Base-by-base conservation (phyloP, 2,329 filamentous ascomycete genomes). In the Diaporthe helianthi region DNA sequence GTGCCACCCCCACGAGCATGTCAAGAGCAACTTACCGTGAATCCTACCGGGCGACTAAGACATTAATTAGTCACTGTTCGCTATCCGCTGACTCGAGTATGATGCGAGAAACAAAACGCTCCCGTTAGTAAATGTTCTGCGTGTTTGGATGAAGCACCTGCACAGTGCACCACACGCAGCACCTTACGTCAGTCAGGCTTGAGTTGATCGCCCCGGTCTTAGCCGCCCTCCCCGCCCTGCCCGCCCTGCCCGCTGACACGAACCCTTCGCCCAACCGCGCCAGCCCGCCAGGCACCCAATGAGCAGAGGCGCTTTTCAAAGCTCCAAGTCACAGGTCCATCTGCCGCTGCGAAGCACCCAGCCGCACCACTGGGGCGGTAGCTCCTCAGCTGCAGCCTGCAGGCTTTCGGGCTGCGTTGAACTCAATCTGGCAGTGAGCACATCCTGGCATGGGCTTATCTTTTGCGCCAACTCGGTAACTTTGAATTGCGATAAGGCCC, bases 391-490 rank as follows among this genome's bases (percentile, higher is more conserved):
- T 51, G 41, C 41, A 63, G 29, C 58, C n/a, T 63, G 58, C 58
- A 63, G 44, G 44, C 29, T 33, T 47, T 63, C 24, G 13, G 58
- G n/a, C 29, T 4, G 29, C 58, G 44, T 36, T 63, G 36, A 63
- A 49, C 44, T 63, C 44, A 63, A 63, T 67, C 51, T 65, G 12
- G 63, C 60, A 29, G 60, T 10, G 24, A 12, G 38, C 24, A 6
- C 26, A 64, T 36, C 24, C 44, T 29, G 61, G 33, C 36, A 31
- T 47, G 13, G 58, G 12, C 68, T 67, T 69, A 69, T 69, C 68
- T 69, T 29, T 67, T 31, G 33, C 29, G 29, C 52, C 36, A 54
- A 24, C 29, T 63, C 17, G n/a, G 19, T 33, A 19, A 49, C 58
- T 33, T 26, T 49, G 58, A 31, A 15, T 5, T 5, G 63, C 68